Evolutionary conservation across 2,329 filamentous ascomycete species (phyloP).

Genomic region (Penicillium expansum): DNA sequence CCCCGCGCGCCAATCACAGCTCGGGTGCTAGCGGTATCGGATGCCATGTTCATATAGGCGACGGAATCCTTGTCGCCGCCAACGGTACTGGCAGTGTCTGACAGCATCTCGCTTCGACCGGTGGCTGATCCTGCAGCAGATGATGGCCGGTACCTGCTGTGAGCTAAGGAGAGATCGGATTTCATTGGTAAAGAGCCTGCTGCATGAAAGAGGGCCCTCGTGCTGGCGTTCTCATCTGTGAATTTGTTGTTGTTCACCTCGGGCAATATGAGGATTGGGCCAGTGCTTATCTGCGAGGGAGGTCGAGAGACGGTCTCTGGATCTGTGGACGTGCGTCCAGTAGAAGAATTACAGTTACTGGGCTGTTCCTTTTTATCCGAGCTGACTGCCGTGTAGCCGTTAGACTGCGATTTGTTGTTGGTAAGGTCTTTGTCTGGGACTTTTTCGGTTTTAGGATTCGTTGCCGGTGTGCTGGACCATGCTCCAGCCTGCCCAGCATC

Average conservation of each 20-base stretch:
- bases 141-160: slow-evolving; percentile 19
- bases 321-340: slow-evolving; percentile 1
- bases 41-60: slow-evolving; percentile 13
- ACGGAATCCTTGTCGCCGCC: slow-evolving; percentile 28
- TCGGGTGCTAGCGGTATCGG: slow-evolving; percentile 32
- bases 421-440: not conserved
- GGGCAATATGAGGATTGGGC: slow-evolving; percentile 30
- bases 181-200: slow-evolving; percentile 25
- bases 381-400: slow-evolving; percentile 2
- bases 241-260: slow-evolving; percentile 28
- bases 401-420: not conserved
- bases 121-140: slow-evolving; percentile 28
- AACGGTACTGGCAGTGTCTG: slow-evolving; percentile 28
- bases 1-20: slow-evolving; percentile 31
- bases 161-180: slow-evolving; percentile 22
- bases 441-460: not conserved
- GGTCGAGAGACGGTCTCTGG: slow-evolving; percentile 14
- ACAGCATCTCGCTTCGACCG: slow-evolving; percentile 31
- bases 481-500: slow-evolving; percentile 29
- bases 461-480: slow-evolving; percentile 21
- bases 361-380: slow-evolving; percentile 13
- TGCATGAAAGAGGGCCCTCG: slow-evolving; percentile 32
- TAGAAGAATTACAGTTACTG: not conserved
- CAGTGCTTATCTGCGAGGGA: slow-evolving; percentile 17
- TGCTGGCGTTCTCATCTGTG: slow-evolving; percentile 35